Evolutionary conservation across 768 basidiomycete species (phyloP).

Genomic region (Dentipellis fragilis): DNA sequence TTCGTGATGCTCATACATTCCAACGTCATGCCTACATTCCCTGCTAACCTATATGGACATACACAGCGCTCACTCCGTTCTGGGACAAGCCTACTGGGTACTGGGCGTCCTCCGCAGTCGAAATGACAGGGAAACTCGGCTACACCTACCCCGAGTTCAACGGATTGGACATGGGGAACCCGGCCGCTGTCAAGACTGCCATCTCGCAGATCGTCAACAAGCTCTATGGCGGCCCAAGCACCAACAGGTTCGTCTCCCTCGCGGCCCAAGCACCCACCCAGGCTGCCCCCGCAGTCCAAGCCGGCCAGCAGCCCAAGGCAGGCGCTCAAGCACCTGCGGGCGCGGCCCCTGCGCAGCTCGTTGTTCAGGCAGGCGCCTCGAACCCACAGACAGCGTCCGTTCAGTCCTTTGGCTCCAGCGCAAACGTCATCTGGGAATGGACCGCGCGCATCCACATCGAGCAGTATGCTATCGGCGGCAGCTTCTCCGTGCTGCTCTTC

Average conservation of each 20-base stretch:
- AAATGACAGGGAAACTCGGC: constrained; percentile 23
- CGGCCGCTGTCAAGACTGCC: constrained; percentile 18
- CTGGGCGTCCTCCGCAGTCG: constrained; percentile 28
- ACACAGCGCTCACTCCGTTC: constrained; percentile 37
- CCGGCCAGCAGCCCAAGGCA: background rate
- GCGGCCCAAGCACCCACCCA: constrained; percentile 10
- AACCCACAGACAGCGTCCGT: background rate
- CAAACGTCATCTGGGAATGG: constrained; percentile 25
- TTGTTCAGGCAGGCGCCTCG: background rate
- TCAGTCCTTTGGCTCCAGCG: background rate
- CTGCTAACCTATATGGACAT: background rate
- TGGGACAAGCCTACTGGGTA: constrained; percentile 27
- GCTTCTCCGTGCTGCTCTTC: constrained; percentile 39
- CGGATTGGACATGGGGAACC: constrained; percentile 23
- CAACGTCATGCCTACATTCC: no score
- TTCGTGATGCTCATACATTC: background rate
- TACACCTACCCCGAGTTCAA: constrained; percentile 47
- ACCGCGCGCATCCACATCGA: constrained; percentile 30
- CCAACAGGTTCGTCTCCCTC: background rate
- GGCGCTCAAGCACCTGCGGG: constrained; percentile 9
- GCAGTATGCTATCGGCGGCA: constrained; percentile 32
- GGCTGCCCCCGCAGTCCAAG: background rate
- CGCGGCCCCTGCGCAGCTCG: background rate
- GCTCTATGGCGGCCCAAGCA: constrained; percentile 22
- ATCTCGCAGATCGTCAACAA: constrained; percentile 26